Conservation (phyloP, 805 yeast genomes). For the Sugiyamaella marilandica region DNA sequence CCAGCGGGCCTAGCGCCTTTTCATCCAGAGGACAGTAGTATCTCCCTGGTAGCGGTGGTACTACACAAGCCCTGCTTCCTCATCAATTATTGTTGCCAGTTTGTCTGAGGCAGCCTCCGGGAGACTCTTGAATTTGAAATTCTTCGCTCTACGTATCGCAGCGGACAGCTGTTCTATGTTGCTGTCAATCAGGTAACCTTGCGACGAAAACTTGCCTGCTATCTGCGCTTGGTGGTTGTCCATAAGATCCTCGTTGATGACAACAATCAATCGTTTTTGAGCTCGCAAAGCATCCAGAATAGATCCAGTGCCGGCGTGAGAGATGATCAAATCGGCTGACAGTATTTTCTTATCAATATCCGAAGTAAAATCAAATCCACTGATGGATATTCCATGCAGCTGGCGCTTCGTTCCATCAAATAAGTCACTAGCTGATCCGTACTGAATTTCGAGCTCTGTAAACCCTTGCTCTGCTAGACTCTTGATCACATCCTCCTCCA, state of each 20-base stretch:
- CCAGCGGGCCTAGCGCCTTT: no score
- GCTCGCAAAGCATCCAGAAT: slow-evolving; percentile 69
- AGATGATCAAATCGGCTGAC: slow-evolving; percentile 56
- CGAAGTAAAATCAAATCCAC: slow-evolving; percentile 46
- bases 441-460: slow-evolving; percentile 49
- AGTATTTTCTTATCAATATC: slow-evolving; percentile 41
- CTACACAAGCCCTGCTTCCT: slow-evolving; percentile 17
- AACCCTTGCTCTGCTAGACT: slow-evolving; percentile 38
- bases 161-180: slow-evolving; percentile 3
- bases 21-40: no score
- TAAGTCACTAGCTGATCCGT: slow-evolving; percentile 39
- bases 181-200: slow-evolving; percentile 9
- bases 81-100: slow-evolving; percentile 18
- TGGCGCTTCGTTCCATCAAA: slow-evolving; percentile 3
- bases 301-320: slow-evolving; percentile 93
- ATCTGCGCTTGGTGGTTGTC: slow-evolving; percentile 82
- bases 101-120: slow-evolving; percentile 16
- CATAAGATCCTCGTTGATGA: slow-evolving; percentile 69
- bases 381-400: slow-evolving; percentile 23
- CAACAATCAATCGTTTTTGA: slow-evolving; percentile 57
- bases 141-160: background rate
- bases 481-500: slow-evolving; percentile 35
- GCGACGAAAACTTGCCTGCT: slow-evolving; percentile 48
- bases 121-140: slow-evolving; percentile 12
- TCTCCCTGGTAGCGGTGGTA: no score